Evolutionary conservation across 768 basidiomycete species (phyloP), one percentile per base, ranked within the genome.

Genomic region (Lentinus tigrinus): DNA sequence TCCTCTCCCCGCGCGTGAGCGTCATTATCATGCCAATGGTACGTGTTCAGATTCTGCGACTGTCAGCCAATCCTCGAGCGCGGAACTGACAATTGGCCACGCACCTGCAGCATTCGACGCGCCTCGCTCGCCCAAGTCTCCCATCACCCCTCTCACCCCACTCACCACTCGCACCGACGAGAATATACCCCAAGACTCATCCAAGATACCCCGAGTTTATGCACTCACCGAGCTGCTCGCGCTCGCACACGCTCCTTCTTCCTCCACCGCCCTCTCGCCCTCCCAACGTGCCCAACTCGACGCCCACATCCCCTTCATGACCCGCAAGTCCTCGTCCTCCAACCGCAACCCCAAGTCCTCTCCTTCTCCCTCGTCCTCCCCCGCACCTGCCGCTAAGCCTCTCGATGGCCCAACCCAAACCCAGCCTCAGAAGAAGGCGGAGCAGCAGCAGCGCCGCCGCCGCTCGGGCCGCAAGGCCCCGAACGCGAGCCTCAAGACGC

Each of bases 161-260:
- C n/a, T 3, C 42, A 19, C 42, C 57, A 5, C 49, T 21, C 60
- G 47, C 58, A 21, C 55, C 51, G n/a, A 52, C 10, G 52, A 52
- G 55, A 36, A 16, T 55, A 65, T 65, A 67, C 66, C 63, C 62
- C 19, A 37, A n/a, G n/a, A n/a, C 17, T 28, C 60, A 47, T 54
- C 62, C 23, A 43, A 31, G 55, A 66, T 66, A 66, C 65, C 65
- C 62, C 38, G 31, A 56, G 59, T 58, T 10, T 69, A 69, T 56
- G 47, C 65, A 24, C 39, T 56, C 56, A 14, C 47, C 40, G 49
- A 47, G 9, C 68, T 69, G 13, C 66, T 67, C 55, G 56, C 62
- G 2, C 65, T 69, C n/a, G n/a, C n/a, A n/a, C n/a, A n/a, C n/a
- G n/a, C 55, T 56, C 65, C 9, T 58, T 54, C 3, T 62, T 64